Base-by-base conservation (phyloP, 2,329 filamentous ascomycete genomes). In the Ophidiomyces ophidiicola region DNA sequence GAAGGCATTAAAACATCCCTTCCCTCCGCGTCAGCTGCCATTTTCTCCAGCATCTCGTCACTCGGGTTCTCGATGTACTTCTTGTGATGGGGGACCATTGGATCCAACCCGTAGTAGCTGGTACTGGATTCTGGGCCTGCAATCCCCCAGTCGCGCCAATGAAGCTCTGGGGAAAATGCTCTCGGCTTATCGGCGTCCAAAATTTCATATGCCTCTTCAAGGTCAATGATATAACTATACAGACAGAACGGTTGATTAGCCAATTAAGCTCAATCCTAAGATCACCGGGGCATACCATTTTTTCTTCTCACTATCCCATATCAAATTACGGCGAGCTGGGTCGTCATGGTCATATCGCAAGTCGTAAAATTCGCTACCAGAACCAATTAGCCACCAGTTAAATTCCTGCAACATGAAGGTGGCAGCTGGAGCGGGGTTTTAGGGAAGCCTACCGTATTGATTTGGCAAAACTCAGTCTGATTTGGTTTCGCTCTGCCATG, bases 321-420 rank as follows among this genome's bases (percentile, higher is more conserved):
- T 36, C 20, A 47, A 12, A 33, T 47, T 45, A 24, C 41, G 43
- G 25, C 44, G 74, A 20, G 12, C 32, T 14, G 37, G 35, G 25
- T 47, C 43, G n/a, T 36, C 6, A 34, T 47, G 45, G 7, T 24
- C 21, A 36, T 32, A 46, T 18, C 43, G 18, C 4, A 44, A 31
- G 21, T 40, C 21, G 21, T 42, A 41, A 17, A 47, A 47, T 30
- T 47, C 45, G 14, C 45, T 47, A 25, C 20, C 32, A 12, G 18
- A 1, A 39, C 18, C 11, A 10, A 19, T 18, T 10, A 21, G 36
- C 4, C 14, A 23, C 8, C 5, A 14, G 12, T 21, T n/a, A 4
- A 28, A 10, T 10, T 4, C 3, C 8, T n/a, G 11, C 25, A 28
- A 10, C 11, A 28, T 28, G 25, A 10, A 3, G 25, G 17, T 6